Conservation (phyloP, 306 rosid genomes). For the Trifolium fragiferum region DNA sequence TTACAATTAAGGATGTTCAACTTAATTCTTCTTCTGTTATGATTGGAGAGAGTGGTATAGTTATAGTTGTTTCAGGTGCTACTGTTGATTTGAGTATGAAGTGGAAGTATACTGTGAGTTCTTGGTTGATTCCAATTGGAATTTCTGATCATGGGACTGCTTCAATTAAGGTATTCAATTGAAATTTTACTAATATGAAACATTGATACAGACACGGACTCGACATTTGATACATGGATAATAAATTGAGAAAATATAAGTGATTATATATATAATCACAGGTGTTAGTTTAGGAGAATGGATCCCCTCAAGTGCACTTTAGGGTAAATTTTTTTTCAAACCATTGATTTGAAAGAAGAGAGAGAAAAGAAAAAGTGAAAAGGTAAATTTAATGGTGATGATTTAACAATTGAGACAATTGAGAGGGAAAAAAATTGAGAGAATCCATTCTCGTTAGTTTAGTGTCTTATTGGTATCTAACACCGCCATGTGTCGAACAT, state of each 20-base stretch:
- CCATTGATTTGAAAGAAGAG: too few relatives aligned
- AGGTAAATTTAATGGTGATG: too few relatives aligned
- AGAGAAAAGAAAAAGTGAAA: too few relatives aligned
- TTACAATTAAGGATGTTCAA: slow-evolving; percentile 54
- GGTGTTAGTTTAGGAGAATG: not conserved
- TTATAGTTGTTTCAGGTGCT: slow-evolving; percentile 68
- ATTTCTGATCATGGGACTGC: slow-evolving; percentile 82
- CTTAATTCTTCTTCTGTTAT: slow-evolving; percentile 60
- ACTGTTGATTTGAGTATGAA: slow-evolving; percentile 71
- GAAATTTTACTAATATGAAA: slow-evolving; percentile 1
- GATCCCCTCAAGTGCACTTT: too few relatives aligned
- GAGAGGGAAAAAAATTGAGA: too few relatives aligned
- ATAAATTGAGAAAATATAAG: not conserved
- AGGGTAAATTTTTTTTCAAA: too few relatives aligned
- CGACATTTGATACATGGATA: too few relatives aligned
- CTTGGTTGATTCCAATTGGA: slow-evolving; percentile 68
- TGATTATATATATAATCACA: not conserved
- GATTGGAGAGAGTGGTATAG: slow-evolving; percentile 68
- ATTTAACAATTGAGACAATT: too few relatives aligned
- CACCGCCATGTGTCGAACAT: not conserved
- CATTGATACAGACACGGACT: too few relatives aligned
- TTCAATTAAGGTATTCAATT: slow-evolving; percentile 62
- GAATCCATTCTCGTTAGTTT: too few relatives aligned
- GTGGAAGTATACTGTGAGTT: slow-evolving; percentile 64
- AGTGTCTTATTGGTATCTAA: not conserved